Conservation (phyloP, 768 basidiomycete species). For the Termitomyces sp. region DNA sequence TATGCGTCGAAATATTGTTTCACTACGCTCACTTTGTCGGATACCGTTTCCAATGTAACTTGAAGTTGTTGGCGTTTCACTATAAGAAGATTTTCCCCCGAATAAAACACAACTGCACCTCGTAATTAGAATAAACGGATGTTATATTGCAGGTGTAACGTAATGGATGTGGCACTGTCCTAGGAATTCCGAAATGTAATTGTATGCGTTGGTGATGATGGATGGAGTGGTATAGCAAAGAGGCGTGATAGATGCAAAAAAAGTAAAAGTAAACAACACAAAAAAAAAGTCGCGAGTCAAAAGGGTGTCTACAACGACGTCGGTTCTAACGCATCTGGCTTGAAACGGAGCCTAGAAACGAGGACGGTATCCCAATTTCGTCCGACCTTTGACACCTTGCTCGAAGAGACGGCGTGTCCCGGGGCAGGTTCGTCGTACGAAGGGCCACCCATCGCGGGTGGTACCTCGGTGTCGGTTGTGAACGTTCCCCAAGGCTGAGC, state of each 20-base stretch:
- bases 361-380: slow-evolving; percentile 55
- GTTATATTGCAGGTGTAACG: not conserved
- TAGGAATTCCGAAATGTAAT: not conserved
- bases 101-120: too few species aligned
- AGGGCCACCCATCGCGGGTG: slow-evolving; percentile 41
- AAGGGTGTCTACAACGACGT: slow-evolving; percentile 31
- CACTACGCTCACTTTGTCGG: too few species aligned
- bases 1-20: too few species aligned
- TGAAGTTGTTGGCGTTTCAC: too few species aligned
- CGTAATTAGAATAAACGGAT: not conserved
- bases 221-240: not conserved
- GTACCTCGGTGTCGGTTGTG: slow-evolving; percentile 49
- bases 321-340: slow-evolving; percentile 55
- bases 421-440: slow-evolving; percentile 40
- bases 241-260: not conserved
- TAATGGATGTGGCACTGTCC: not conserved
- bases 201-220: not conserved
- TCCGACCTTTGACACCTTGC: slow-evolving; percentile 50
- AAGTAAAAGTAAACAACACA: too few species aligned
- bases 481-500: slow-evolving; percentile 77
- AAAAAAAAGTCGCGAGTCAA: too few species aligned
- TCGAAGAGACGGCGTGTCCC: slow-evolving; percentile 36
- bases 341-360: slow-evolving; percentile 63
- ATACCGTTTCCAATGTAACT: too few species aligned
- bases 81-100: too few species aligned